Base-by-base conservation (phyloP, 2,329 filamentous ascomycete genomes). In the Furcasterigmium sp. region DNA sequence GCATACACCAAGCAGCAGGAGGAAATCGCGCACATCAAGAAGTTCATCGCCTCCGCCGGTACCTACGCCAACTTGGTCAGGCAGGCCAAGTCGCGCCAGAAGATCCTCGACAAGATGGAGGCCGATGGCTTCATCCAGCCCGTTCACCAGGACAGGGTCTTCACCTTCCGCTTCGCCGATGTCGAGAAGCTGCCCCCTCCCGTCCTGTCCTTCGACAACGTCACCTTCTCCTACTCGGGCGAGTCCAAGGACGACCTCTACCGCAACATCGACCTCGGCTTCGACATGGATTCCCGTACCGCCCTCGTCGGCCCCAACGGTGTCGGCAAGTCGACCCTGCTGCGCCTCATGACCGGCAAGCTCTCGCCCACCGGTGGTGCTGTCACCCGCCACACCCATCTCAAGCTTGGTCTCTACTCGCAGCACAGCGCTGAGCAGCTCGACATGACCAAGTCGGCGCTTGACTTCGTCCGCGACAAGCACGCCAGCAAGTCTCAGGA, bases 31-130 rank as follows among this genome's bases (percentile, higher is more conserved):
- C 94, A 98, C 77, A 98, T 98, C 79, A 97, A 98, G 79, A 96
- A 97, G 74, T 98, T 98, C 78, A 98, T 98, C 66, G 93, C 94
- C 61, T 96, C 91, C 49, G 93, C 93, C 45, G 93, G 94, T 91
- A 98, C 93, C 48, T 98, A 98, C 63, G 93, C 94, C 80, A 98
- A 98, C 76, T 79, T 98, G 76, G 93, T 98, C 63, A 82, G 88
- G 67, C 93, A 98, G 73, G 94, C 94, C 70, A 98, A 98, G 79
- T 97, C 93, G 35, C 84, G 93, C 53, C 93, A 98, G 72, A 98
- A 98, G 88, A 97, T 97, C 68, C 79, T 97, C 54, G 93, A 98
- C 80, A 98, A 98, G 84, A 98, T 98, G 93, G 91, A 97, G 78
- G 93, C 94, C 56, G 93, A 98, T 60, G 93, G 93, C 55, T 93